Evolutionary conservation across 768 basidiomycete genomes (phyloP).

Genomic region (Kwoniella botswanensis): DNA sequence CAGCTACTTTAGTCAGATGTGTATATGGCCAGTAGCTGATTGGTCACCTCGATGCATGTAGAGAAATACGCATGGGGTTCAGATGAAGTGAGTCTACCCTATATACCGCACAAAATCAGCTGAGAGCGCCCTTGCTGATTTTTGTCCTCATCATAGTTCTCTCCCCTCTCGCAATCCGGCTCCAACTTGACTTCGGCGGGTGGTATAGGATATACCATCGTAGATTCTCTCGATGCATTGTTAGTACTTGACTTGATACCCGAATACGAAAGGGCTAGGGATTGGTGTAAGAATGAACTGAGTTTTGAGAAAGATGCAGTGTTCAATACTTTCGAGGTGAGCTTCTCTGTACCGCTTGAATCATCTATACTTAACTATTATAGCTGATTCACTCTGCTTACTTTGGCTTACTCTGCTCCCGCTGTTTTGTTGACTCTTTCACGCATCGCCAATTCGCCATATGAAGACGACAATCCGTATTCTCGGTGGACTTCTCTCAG

Average conservation of each 20-base stretch:
- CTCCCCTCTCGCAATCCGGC: conserved; percentile 76
- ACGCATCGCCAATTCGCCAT: too few relatives aligned
- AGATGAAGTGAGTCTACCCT: conserved; percentile 19
- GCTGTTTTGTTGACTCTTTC: too few relatives aligned
- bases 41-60: not conserved
- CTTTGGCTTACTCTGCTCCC: too few relatives aligned
- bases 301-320: conserved; percentile 76
- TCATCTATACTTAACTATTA: too few relatives aligned
- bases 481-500: conserved; percentile 85
- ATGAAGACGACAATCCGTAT: conserved; percentile 69
- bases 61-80: conserved; percentile 28
- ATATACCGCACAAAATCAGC: too few relatives aligned
- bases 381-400: too few relatives aligned
- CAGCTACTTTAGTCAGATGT: too few relatives aligned
- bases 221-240: conserved; percentile 86
- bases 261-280: conserved; percentile 76
- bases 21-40: not conserved
- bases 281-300: conserved; percentile 75
- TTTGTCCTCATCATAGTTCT: conserved; percentile 64
- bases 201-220: conserved; percentile 85
- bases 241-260: conserved; percentile 79
- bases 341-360: conserved; percentile 34
- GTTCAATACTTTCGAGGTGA: conserved; percentile 89
- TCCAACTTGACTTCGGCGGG: conserved; percentile 74
- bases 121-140: too few relatives aligned